Evolutionary conservation across 176 grass and related monocot species (phyloP).

Genomic region (Puccinellia tenuiflora): DNA sequence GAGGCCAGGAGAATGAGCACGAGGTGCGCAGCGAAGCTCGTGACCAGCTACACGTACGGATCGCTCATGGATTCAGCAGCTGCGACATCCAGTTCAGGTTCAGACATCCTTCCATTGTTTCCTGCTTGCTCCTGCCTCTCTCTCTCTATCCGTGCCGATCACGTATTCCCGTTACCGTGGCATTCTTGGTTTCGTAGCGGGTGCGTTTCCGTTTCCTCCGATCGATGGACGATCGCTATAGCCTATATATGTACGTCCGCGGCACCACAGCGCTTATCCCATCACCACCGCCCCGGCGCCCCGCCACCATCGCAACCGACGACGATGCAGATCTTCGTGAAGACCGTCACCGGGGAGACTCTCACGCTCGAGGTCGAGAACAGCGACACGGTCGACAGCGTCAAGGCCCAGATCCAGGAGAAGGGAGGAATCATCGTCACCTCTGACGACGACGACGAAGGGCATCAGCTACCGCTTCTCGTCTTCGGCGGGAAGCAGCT

Average conservation of each 20-base stretch:
- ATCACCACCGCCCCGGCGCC: neutral
- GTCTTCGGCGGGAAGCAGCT: neutral
- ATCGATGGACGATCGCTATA: too few relatives aligned
- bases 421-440: neutral
- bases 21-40: too few relatives aligned
- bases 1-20: too few relatives aligned
- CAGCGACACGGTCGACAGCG: conserved; percentile 88
- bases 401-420: conserved; percentile 42
- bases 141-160: too few relatives aligned
- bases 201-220: neutral
- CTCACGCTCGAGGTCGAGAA: conserved; percentile 96
- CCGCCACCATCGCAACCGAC: neutral
- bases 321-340: conserved; percentile 95
- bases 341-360: conserved; percentile 86
- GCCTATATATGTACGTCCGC: neutral
- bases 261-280: neutral
- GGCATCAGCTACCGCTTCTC: neutral
- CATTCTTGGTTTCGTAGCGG: neutral
- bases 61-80: too few relatives aligned
- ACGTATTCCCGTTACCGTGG: neutral
- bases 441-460: neutral
- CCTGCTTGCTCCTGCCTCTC: too few relatives aligned
- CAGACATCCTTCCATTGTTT: too few relatives aligned
- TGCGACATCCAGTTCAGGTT: too few relatives aligned
- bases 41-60: too few relatives aligned